phyloP scores from a whole-genome alignment of 2,329 filamentous ascomycete genomes.

The Xylariaceae sp. region DNA sequence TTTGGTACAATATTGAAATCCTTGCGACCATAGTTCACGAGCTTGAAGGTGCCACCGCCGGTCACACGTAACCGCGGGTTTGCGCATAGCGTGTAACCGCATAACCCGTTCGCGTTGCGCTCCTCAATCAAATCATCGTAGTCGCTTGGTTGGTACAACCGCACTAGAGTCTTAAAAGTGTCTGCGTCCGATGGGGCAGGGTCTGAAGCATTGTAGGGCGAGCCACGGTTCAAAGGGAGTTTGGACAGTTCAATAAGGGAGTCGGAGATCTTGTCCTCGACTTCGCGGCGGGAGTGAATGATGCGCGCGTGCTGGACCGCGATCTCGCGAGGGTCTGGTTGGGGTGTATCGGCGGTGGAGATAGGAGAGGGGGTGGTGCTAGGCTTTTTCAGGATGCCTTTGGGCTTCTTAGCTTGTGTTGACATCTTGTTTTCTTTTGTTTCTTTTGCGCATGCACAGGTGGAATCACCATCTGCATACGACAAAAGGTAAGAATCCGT shows the following conservation, averaged over 20 bases:
- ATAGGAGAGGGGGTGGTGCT: slow-evolving; percentile 49
- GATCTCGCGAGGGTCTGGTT: slow-evolving; percentile 60
- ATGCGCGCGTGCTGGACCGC: slow-evolving; percentile 83
- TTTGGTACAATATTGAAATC: slow-evolving; percentile 72
- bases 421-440: slow-evolving; percentile 15
- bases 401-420: slow-evolving; percentile 44
- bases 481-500: no score
- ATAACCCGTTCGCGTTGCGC: slow-evolving; percentile 81
- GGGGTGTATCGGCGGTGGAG: slow-evolving; percentile 41
- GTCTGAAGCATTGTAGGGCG: slow-evolving; percentile 41
- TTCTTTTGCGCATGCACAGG: not conserved
- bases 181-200: slow-evolving; percentile 64
- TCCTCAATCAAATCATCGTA: slow-evolving; percentile 90
- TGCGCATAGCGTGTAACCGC: slow-evolving; percentile 83
- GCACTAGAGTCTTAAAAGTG: slow-evolving; percentile 69
- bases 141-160: slow-evolving; percentile 82
- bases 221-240: slow-evolving; percentile 50
- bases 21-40: slow-evolving; percentile 59
- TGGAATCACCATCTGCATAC: not conserved
- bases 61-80: slow-evolving; percentile 63
- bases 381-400: slow-evolving; percentile 69
- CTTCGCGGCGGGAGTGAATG: slow-evolving; percentile 81
- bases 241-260: slow-evolving; percentile 74
- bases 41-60: slow-evolving; percentile 69
- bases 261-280: slow-evolving; percentile 75